A percentile compares a stretch with the other conserved stretches of the same genome.
phyloP scores from a whole-genome alignment of 78 protist genomes.

The Creolimax fragrantissima region DNA sequence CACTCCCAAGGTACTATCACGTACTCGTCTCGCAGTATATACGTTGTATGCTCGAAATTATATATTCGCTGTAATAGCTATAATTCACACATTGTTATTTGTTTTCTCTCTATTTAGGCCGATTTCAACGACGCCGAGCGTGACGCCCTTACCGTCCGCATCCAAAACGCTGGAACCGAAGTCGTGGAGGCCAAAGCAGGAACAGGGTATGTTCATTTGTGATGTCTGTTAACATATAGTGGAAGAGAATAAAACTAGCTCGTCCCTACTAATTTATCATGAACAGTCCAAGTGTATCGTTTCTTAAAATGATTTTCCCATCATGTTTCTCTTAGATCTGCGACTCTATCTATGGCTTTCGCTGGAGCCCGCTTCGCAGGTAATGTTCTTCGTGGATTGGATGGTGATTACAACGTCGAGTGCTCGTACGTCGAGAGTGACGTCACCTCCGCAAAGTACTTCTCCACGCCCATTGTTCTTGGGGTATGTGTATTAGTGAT shows the following conservation, averaged over 20 bases:
- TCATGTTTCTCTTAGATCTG: conserved; percentile 44
- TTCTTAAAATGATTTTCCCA: no score
- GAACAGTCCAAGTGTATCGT: no score
- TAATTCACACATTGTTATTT: neutral
- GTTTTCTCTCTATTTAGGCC: neutral
- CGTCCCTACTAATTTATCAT: no score
- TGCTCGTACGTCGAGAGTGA: conserved; percentile 63
- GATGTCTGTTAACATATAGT: neutral
- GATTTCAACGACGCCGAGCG: conserved; percentile 43
- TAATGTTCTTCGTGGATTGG: conserved; percentile 17
- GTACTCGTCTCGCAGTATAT: neutral
- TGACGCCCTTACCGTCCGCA: conserved; percentile 46
- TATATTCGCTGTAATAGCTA: no score
- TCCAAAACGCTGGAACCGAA: conserved; percentile 69
- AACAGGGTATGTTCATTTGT: neutral
- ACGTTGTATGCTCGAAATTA: neutral
- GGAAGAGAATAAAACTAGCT: no score
- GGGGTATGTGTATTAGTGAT: conserved; percentile 42
- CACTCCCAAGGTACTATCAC: neutral
- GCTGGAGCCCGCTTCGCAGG: conserved; percentile 70
- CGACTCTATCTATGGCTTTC: conserved; percentile 84
- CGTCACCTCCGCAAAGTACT: conserved; percentile 30
- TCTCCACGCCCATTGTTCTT: conserved; percentile 53
- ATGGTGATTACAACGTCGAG: conserved; percentile 46
- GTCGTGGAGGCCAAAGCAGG: conserved; percentile 66